Conservation (phyloP, 2,329 filamentous ascomycete genomes). For the Alternaria brassicae region DNA sequence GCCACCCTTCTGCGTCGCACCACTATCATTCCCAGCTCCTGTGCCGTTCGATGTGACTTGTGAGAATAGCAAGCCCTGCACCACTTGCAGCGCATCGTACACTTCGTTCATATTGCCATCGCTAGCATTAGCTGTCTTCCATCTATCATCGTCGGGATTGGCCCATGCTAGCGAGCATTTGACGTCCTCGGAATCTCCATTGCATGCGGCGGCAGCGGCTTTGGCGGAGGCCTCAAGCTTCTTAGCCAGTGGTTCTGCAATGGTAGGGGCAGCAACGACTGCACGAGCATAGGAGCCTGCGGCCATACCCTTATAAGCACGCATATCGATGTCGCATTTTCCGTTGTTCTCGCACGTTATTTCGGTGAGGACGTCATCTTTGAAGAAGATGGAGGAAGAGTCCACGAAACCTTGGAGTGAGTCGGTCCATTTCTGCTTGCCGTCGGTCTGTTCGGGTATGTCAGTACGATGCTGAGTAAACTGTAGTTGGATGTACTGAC, state of each 20-base stretch:
- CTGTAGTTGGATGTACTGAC: conserved; percentile 36
- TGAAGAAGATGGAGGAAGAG: conserved; percentile 49
- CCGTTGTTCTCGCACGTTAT: conserved; percentile 66
- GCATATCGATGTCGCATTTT: conserved; percentile 69
- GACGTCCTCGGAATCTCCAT: background rate
- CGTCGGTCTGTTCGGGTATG: conserved; percentile 25
- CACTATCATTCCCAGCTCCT: background rate
- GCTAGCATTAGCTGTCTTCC: conserved; percentile 10
- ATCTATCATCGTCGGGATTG: background rate
- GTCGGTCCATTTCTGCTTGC: conserved; percentile 31
- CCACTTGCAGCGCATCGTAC: conserved; percentile 29
- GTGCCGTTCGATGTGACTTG: conserved; percentile 9
- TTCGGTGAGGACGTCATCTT: conserved; percentile 68
- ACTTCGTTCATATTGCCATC: conserved; percentile 28
- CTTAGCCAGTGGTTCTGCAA: conserved; percentile 21
- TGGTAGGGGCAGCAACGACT: conserved; percentile 26
- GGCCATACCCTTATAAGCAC: conserved; percentile 65
- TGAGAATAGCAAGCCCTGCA: conserved; percentile 34
- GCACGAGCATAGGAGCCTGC: conserved; percentile 34
- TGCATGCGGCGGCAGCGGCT: conserved; percentile 29
- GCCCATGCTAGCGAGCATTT: background rate
- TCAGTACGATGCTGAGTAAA: background rate
- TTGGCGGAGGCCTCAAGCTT: conserved; percentile 31
- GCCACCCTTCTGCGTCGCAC: conserved; percentile 4
- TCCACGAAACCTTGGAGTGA: conserved; percentile 30